Evolutionary conservation across 2,329 filamentous ascomycete species (phyloP).

Genomic region (Diaporthe australafricana): DNA sequence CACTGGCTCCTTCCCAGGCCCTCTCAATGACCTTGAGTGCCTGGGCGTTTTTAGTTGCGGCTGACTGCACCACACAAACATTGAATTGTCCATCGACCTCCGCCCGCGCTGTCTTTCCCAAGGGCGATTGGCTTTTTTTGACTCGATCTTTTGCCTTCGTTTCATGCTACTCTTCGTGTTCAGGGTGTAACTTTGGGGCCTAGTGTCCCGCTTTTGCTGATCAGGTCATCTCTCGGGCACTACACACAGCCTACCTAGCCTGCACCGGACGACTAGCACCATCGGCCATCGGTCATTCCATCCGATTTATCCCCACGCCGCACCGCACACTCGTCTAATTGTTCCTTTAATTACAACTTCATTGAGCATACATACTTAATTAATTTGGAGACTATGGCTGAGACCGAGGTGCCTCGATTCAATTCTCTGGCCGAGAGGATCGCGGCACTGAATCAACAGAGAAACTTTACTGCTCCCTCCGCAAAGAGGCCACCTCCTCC

Average conservation of each 20-base stretch:
- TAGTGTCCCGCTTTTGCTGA: conserved; percentile 9
- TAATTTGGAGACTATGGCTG: conserved; percentile 60
- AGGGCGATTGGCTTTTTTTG: background rate
- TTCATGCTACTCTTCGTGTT: background rate
- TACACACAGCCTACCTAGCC: background rate
- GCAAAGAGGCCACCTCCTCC: conserved; percentile 58
- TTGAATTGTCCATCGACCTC: conserved; percentile 9
- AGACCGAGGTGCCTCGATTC: conserved; percentile 71
- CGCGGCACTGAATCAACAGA: conserved; percentile 71
- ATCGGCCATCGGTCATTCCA: conserved; percentile 6
- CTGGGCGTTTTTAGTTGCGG: background rate
- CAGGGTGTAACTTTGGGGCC: background rate
- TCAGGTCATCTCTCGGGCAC: conserved; percentile 2
- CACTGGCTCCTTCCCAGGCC: conserved; percentile 8
- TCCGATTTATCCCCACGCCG: conserved; percentile 9
- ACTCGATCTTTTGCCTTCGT: background rate
- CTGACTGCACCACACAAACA: conserved; percentile 23
- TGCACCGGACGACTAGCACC: conserved; percentile 7
- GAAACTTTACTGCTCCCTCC: conserved; percentile 62
- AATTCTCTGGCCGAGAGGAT: conserved; percentile 72
- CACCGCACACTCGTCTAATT: background rate
- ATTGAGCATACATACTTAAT: conserved; percentile 11
- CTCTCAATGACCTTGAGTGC: background rate
- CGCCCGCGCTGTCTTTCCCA: background rate
- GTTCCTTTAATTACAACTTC: background rate